phyloP scores from a whole-genome alignment of 148 eudicot species.

The Spergularia marina region DNA sequence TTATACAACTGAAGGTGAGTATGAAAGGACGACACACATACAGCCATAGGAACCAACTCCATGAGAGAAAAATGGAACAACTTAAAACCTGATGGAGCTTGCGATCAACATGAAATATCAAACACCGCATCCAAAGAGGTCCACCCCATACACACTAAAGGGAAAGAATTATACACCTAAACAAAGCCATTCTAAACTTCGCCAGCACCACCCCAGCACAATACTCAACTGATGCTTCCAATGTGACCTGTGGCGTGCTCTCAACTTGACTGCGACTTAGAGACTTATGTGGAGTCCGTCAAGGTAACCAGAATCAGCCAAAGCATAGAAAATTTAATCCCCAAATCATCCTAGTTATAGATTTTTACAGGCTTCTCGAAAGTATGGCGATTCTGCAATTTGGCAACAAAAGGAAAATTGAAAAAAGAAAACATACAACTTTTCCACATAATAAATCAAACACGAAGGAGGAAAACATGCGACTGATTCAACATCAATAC shows the following conservation, averaged over 20 bases:
- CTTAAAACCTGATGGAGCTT: conserved; percentile 24
- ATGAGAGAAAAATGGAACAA: conserved; percentile 5
- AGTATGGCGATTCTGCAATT: conserved; percentile 79
- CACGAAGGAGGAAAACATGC: background rate
- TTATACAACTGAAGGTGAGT: conserved; percentile 30
- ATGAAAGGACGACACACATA: conserved; percentile 20
- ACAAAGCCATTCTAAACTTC: conserved; percentile 20
- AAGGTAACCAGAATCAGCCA: conserved; percentile 24
- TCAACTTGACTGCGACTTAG: conserved; percentile 18
- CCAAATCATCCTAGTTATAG: conserved; percentile 55
- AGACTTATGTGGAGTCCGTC: conserved; percentile 19
- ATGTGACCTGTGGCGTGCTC: conserved; percentile 15
- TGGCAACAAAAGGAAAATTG: conserved; percentile 7
- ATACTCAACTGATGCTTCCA: conserved; percentile 12
- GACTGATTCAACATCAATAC: background rate
- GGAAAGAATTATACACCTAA: conserved; percentile 29
- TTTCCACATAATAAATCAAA: background rate
- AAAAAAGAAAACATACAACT: background rate
- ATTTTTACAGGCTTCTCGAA: conserved; percentile 94
- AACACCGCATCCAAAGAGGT: conserved; percentile 17
- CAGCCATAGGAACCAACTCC: conserved; percentile 24
- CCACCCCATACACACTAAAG: conserved; percentile 20
- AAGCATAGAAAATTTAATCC: conserved; percentile 10
- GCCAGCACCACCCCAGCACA: background rate
- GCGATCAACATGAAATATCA: conserved; percentile 11